Conservation (phyloP, 148 eudicot species). For the Amaranthus cruentus region DNA sequence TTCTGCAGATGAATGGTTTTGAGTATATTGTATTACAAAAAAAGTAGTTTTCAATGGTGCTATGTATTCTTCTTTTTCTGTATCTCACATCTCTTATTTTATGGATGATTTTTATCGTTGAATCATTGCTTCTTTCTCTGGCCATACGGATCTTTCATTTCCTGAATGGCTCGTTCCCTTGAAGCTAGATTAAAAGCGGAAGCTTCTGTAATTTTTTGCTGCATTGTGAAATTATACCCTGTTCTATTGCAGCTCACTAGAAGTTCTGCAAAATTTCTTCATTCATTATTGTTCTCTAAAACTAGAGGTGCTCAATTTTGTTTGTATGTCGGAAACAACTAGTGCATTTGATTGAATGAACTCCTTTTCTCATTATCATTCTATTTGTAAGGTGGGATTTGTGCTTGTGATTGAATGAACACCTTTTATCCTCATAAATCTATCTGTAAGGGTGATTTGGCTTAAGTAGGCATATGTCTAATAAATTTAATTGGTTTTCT, state of each 20-base stretch:
- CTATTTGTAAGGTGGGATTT: neutral
- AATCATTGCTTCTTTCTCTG: constrained; percentile 34
- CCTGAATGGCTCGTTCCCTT: constrained; percentile 36
- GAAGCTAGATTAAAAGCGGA: constrained; percentile 33
- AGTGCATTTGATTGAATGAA: neutral
- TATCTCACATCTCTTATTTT: neutral
- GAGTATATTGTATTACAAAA: neutral
- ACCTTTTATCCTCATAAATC: neutral
- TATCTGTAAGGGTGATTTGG: neutral
- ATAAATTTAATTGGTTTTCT: constrained; percentile 1
- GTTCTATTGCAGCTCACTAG: constrained; percentile 15
- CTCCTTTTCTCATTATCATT: neutral
- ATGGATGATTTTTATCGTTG: neutral
- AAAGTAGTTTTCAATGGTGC: neutral
- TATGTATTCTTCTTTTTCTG: neutral
- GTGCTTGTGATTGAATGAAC: neutral
- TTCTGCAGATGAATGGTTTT: constrained; percentile 10
- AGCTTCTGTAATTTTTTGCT: constrained; percentile 7
- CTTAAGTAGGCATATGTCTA: neutral
- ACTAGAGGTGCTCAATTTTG: neutral
- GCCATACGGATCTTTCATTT: constrained; percentile 20
- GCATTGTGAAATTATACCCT: constrained; percentile 9
- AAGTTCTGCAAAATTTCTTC: constrained; percentile 18
- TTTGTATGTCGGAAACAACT: neutral
- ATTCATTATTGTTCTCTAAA: neutral